phyloP scores from a whole-genome alignment of 441 rosid species.

The Brassica balearica region DNA sequence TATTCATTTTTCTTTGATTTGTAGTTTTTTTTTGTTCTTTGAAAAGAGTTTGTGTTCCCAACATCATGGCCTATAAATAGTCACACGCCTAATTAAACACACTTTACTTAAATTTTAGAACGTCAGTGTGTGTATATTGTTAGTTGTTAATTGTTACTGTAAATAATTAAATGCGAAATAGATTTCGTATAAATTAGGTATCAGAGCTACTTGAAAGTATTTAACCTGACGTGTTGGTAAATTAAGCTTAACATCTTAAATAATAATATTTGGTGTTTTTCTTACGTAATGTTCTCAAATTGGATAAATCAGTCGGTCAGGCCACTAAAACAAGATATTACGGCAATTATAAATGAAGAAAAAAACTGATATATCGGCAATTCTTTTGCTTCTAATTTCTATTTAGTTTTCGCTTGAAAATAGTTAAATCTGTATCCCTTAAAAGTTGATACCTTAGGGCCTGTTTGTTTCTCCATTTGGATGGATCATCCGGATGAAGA shows the following conservation, averaged over 20 bases:
- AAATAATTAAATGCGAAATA: slow-evolving; percentile 1
- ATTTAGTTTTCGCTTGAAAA: neutral
- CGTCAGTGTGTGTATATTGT: neutral
- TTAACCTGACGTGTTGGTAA: slow-evolving; percentile 7
- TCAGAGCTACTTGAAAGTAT: neutral
- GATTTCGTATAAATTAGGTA: slow-evolving; percentile 1
- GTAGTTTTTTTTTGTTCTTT: neutral
- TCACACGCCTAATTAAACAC: neutral
- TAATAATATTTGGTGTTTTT: neutral
- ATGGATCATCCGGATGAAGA: no score
- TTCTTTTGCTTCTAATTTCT: neutral
- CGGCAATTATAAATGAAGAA: neutral
- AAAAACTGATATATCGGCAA: neutral
- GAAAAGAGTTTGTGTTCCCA: neutral
- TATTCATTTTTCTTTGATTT: neutral
- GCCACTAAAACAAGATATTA: neutral
- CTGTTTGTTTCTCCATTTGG: no score
- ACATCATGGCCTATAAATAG: neutral
- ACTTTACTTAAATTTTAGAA: neutral
- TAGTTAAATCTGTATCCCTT: neutral
- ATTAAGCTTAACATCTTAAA: neutral
- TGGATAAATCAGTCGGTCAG: slow-evolving; percentile 1
- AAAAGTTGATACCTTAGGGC: no score
- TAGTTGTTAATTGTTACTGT: neutral
- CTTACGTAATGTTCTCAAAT: neutral